Evolutionary conservation across 805 yeast genomes (phyloP), one percentile per base, ranked within the genome.

Genomic region (Candida ortonii): DNA sequence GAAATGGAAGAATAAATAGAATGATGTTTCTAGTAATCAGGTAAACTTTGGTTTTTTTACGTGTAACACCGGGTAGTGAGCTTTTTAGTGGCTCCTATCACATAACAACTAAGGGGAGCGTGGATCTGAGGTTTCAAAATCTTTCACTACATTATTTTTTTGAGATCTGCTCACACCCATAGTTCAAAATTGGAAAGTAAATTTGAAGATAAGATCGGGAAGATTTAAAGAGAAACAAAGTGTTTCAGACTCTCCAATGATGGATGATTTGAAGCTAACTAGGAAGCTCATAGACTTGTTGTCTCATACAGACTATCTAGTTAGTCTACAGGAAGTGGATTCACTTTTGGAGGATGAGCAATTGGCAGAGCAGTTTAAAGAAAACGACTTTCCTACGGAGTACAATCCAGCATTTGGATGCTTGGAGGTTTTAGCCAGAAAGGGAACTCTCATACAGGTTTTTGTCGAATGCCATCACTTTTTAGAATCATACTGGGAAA

Each of bases 1-100:
- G 98, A 90, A 52, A 74, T 90, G 76, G 96, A 84, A 47, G 96
- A 89, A 32, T 57, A 36, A 33, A 26, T 14, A 17, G 3, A 21
- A 29, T 35, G 38, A 35, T 22, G 34, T 25, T n/a, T n/a, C n/a
- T n/a, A n/a, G n/a, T n/a, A n/a, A n/a, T n/a, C n/a, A n/a, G n/a
- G n/a, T n/a, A n/a, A n/a, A n/a, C n/a, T n/a, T n/a, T n/a, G n/a
- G n/a, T n/a, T n/a, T n/a, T n/a, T n/a, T n/a, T n/a, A n/a, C n/a
- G n/a, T n/a, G n/a, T n/a, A n/a, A n/a, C n/a, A n/a, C n/a, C n/a
- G n/a, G n/a, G n/a, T n/a, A n/a, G n/a, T n/a, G n/a, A n/a, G n/a
- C n/a, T n/a, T n/a, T n/a, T n/a, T n/a, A n/a, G n/a, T n/a, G n/a
- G n/a, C n/a, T n/a, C n/a, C n/a, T n/a, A n/a, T n/a, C n/a, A n/a